Evolutionary conservation across 768 basidiomycete species (phyloP).

Genomic region (Tubosaeta brunneosetosa): DNA sequence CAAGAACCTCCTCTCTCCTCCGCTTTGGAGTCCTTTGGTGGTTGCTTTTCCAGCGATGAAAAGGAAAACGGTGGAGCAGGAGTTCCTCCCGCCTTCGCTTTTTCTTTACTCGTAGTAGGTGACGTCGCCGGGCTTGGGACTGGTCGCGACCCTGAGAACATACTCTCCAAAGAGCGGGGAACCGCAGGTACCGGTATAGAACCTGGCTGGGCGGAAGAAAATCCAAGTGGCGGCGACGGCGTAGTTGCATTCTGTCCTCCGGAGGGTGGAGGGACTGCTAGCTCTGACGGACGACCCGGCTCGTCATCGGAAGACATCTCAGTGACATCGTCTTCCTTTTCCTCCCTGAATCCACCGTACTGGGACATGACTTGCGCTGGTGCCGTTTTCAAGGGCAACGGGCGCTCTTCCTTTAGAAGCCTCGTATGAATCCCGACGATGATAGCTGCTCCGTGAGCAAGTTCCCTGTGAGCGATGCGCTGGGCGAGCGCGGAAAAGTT

Average conservation of each 20-base stretch:
- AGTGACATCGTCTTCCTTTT: not conserved
- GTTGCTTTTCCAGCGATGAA: not conserved
- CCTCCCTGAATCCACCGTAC: not conserved
- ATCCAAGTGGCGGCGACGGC: too few relatives aligned
- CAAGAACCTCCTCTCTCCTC: too few relatives aligned
- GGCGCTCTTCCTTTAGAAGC: constrained; percentile 8
- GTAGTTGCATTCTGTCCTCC: not conserved
- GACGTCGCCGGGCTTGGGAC: not conserved
- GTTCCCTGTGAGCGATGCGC: constrained; percentile 17
- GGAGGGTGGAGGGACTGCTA: not conserved
- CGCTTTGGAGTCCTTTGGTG: too few relatives aligned
- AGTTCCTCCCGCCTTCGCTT: not conserved
- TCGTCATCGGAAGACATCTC: not conserved
- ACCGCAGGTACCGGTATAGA: not conserved
- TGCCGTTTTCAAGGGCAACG: not conserved
- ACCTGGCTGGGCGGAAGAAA: too few relatives aligned
- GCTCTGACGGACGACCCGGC: too few relatives aligned
- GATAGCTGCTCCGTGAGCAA: constrained; percentile 19
- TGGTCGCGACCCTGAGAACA: not conserved
- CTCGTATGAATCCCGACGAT: constrained; percentile 17
- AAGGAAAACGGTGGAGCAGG: too few relatives aligned
- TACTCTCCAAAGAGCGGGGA: not conserved
- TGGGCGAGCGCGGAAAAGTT: constrained; percentile 9
- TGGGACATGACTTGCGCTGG: not conserved
- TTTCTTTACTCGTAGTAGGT: not conserved